phyloP scores from a whole-genome alignment of 2,329 filamentous ascomycete species.

The Trichophyton simii region DNA sequence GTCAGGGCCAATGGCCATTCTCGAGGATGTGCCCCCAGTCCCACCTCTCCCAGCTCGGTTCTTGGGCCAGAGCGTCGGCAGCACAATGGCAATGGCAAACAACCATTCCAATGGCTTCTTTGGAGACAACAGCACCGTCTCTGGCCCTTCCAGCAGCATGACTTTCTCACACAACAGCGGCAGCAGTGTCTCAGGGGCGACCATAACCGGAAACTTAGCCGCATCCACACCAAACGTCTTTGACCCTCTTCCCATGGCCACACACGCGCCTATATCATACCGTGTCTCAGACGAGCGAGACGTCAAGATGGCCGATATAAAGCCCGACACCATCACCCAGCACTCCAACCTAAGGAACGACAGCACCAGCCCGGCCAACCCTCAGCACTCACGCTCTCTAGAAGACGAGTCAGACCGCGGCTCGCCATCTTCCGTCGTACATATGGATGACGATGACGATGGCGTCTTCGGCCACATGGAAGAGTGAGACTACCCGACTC shows the following conservation, averaged over 20 bases:
- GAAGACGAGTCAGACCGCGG: constrained; percentile 50
- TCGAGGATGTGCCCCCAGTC: constrained; percentile 69
- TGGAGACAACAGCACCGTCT: constrained; percentile 35
- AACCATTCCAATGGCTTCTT: constrained; percentile 33
- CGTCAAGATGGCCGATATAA: constrained; percentile 56
- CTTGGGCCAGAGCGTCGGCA: constrained; percentile 48
- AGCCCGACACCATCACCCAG: constrained; percentile 26
- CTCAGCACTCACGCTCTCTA: constrained; percentile 6
- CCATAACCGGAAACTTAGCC: constrained; percentile 15
- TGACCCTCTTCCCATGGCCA: constrained; percentile 32
- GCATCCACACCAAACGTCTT: constrained; percentile 29
- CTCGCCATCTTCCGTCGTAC: constrained; percentile 32
- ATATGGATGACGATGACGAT: constrained; percentile 82
- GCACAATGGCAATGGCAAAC: constrained; percentile 38
- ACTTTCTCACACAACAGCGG: neutral
- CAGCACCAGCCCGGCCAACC: neutral
- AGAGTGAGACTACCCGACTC: constrained; percentile 43
- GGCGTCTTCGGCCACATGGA: constrained; percentile 96
- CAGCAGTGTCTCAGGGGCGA: constrained; percentile 1
- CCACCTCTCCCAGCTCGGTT: constrained; percentile 76
- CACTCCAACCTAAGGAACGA: constrained; percentile 18
- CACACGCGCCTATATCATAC: constrained; percentile 31
- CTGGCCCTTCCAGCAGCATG: constrained; percentile 16
- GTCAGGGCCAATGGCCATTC: constrained; percentile 49
- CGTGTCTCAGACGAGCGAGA: constrained; percentile 44